A percentile compares a stretch with the other conserved stretches of the same genome.
Evolutionary conservation across 305 asterid genomes (phyloP).

Genomic region (Solanum hybrid): DNA sequence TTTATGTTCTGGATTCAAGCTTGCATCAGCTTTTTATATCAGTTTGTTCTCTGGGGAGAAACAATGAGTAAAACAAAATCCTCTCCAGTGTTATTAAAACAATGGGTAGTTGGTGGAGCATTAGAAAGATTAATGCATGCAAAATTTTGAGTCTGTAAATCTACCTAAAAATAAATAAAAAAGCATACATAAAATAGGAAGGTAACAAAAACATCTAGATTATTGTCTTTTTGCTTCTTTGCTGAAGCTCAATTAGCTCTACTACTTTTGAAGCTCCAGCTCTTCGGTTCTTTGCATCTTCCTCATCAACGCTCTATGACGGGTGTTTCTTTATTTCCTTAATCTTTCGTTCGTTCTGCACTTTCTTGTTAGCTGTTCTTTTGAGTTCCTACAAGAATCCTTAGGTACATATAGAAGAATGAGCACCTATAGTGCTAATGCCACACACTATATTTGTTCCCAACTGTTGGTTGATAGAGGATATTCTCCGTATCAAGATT

Average conservation of each 20-base stretch:
- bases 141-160: no score
- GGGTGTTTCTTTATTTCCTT: background rate
- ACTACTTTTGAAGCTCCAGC: background rate
- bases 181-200: no score
- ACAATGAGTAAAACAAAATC: background rate
- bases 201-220: no score
- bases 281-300: background rate
- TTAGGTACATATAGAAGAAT: background rate
- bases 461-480: background rate
- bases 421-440: background rate
- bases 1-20: background rate
- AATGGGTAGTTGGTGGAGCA: background rate
- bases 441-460: background rate
- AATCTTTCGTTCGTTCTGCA: background rate
- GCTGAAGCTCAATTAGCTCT: background rate
- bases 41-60: background rate
- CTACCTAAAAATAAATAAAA: no score
- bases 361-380: background rate
- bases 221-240: no score
- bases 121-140: background rate
- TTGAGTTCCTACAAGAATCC: background rate
- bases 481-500: background rate
- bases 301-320: background rate
- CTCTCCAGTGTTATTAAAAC: background rate
- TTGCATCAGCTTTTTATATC: background rate